Conservation (phyloP, 2,329 filamentous ascomycete genomes). For the Pseudocercospora vitis region DNA sequence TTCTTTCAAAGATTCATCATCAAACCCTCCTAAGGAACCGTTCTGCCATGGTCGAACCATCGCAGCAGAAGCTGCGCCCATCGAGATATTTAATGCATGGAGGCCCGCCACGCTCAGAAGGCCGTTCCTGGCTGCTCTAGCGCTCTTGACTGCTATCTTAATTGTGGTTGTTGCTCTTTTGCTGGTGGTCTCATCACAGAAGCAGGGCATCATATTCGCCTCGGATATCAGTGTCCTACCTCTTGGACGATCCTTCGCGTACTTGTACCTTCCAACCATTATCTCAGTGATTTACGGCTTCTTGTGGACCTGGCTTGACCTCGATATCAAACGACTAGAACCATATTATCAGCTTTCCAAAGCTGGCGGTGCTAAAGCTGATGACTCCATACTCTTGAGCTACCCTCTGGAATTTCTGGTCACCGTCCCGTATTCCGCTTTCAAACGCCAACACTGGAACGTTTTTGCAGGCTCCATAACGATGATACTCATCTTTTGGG, state of each 20-base stretch:
- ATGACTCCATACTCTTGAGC: constrained; percentile 52
- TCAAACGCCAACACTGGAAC: constrained; percentile 49
- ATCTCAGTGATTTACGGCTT: constrained; percentile 58
- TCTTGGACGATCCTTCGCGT: constrained; percentile 39
- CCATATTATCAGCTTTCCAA: constrained; percentile 61
- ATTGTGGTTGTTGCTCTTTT: constrained; percentile 50
- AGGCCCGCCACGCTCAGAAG: constrained; percentile 42
- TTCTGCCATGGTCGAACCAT: no score
- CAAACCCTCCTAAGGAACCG: not conserved
- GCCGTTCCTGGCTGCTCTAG: constrained; percentile 43
- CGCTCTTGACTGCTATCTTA: constrained; percentile 36
- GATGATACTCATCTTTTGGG: constrained; percentile 56
- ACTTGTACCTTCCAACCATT: constrained; percentile 56
- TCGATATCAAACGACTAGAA: constrained; percentile 60
- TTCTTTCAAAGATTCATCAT: not conserved
- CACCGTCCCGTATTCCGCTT: constrained; percentile 46
- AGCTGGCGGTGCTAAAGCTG: constrained; percentile 40
- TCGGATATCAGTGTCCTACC: constrained; percentile 43
- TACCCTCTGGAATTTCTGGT: constrained; percentile 56
- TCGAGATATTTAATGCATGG: constrained; percentile 39
- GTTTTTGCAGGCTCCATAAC: constrained; percentile 51
- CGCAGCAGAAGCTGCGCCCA: no score
- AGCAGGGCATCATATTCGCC: constrained; percentile 49
- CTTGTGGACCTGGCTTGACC: constrained; percentile 60
- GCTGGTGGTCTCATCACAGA: constrained; percentile 40